A percentile compares a stretch with the other conserved stretches of the same genome.
phyloP scores from a whole-genome alignment of 371 early-diverging fungal genomes.

The Chytridiales sp. region DNA sequence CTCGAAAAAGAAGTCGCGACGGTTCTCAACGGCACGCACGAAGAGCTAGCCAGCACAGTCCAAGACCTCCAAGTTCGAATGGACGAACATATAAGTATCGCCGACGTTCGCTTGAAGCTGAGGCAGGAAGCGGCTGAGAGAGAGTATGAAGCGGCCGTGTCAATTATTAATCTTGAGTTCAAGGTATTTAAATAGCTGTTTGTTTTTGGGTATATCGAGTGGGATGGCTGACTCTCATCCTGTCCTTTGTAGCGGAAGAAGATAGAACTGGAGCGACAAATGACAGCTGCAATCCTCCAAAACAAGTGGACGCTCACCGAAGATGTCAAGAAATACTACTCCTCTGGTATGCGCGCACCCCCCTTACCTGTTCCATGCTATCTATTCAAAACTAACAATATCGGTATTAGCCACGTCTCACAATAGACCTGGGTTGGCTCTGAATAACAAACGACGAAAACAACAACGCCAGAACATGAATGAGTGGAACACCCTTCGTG shows the following conservation, averaged over 20 bases:
- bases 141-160: conserved; percentile 13
- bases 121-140: background rate
- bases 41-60: background rate
- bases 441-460: background rate
- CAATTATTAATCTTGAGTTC: conserved; percentile 14
- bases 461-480: too few species aligned
- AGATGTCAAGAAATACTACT: too few species aligned
- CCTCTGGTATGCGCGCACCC: too few species aligned
- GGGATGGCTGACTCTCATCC: too few species aligned
- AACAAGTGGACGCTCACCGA: too few species aligned
- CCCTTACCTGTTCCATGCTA: too few species aligned
- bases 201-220: background rate
- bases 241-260: too few species aligned
- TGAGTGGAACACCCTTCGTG: too few species aligned
- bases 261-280: too few species aligned
- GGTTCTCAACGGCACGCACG: conserved; percentile 13
- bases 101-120: conserved; percentile 1
- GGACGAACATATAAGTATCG: conserved; percentile 4
- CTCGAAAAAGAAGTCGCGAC: conserved; percentile 17
- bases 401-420: too few species aligned
- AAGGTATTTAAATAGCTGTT: conserved; percentile 7
- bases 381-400: too few species aligned
- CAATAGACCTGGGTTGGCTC: background rate
- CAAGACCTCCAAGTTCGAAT: conserved; percentile 8
- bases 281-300: too few species aligned